Evolutionary conservation across 495 filamentous ascomycete species (phyloP).

Genomic region (Talaromyces borbonicus): DNA sequence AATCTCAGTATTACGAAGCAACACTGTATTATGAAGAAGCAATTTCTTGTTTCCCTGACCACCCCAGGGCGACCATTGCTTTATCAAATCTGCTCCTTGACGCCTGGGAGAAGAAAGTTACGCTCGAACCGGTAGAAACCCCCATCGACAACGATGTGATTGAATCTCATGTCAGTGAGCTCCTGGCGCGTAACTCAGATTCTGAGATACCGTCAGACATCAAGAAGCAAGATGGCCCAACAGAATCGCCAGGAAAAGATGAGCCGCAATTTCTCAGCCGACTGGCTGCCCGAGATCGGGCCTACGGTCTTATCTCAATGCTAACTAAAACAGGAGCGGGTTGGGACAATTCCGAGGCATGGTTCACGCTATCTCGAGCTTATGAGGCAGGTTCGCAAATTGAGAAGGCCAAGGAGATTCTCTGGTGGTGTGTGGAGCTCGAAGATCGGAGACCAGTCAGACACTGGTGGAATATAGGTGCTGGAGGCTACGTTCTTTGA

Average conservation of each 20-base stretch:
- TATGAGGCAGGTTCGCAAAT: conserved; percentile 76
- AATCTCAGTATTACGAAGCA: conserved; percentile 54
- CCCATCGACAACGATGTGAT: conserved; percentile 22
- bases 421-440: conserved; percentile 63
- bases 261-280: conserved; percentile 35
- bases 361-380: conserved; percentile 76
- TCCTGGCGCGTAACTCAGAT: background rate
- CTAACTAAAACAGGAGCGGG: conserved; percentile 79
- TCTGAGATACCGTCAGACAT: conserved; percentile 5
- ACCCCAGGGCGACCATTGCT: conserved; percentile 70
- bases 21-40: conserved; percentile 70
- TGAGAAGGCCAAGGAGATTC: conserved; percentile 69
- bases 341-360: conserved; percentile 92
- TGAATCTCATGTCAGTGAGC: conserved; percentile 13
- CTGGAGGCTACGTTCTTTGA: conserved; percentile 37
- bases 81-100: conserved; percentile 79
- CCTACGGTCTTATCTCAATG: conserved; percentile 66
- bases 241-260: conserved; percentile 19
- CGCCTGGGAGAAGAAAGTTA: conserved; percentile 59
- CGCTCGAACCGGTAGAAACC: conserved; percentile 28
- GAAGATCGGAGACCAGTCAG: conserved; percentile 42
- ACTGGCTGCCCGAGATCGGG: conserved; percentile 77
- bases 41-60: conserved; percentile 60
- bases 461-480: conserved; percentile 39
- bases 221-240: conserved; percentile 2